A percentile compares a stretch with the other conserved stretches of the same genome.
Conservation (phyloP, 2,329 filamentous ascomycete species). For the Moelleriella libera region DNA sequence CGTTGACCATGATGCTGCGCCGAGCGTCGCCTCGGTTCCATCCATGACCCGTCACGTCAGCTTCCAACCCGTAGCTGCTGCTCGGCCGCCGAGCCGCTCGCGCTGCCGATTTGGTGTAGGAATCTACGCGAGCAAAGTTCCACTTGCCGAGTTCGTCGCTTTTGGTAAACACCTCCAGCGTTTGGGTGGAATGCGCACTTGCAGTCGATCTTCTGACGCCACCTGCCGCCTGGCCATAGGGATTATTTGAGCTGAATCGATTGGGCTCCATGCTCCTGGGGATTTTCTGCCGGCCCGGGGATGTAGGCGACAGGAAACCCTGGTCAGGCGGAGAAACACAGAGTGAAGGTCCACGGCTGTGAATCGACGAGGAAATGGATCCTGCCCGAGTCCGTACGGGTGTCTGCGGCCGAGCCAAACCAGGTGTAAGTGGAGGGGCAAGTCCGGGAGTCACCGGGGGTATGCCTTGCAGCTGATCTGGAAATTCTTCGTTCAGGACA, state of each 20-base stretch:
- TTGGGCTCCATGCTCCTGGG: conserved; percentile 11
- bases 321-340: conserved; percentile 9
- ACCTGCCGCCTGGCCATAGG: conserved; percentile 26
- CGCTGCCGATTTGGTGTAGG: conserved; percentile 12
- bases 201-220: conserved; percentile 2
- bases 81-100: conserved; percentile 25
- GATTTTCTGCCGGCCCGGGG: conserved; percentile 13
- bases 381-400: conserved; percentile 16
- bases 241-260: conserved; percentile 48
- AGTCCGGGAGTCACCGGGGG: conserved; percentile 30
- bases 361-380: conserved; percentile 14
- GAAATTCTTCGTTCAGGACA: conserved; percentile 72
- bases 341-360: conserved; percentile 2
- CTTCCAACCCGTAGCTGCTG: conserved; percentile 43
- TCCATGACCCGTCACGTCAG: conserved; percentile 31
- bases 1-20: conserved; percentile 38
- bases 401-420: too few species aligned
- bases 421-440: conserved; percentile 15
- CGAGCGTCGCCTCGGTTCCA: conserved; percentile 39
- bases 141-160: conserved; percentile 43
- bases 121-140: conserved; percentile 39
- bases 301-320: conserved; percentile 11
- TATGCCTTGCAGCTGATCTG: conserved; percentile 60
- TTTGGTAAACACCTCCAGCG: conserved; percentile 47
- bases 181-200: conserved; percentile 29